These are phyloP conservation scores for Cicer arietinum DNA, from an alignment of 306 rosid genomes.

Conservation along the genomic window DNA sequence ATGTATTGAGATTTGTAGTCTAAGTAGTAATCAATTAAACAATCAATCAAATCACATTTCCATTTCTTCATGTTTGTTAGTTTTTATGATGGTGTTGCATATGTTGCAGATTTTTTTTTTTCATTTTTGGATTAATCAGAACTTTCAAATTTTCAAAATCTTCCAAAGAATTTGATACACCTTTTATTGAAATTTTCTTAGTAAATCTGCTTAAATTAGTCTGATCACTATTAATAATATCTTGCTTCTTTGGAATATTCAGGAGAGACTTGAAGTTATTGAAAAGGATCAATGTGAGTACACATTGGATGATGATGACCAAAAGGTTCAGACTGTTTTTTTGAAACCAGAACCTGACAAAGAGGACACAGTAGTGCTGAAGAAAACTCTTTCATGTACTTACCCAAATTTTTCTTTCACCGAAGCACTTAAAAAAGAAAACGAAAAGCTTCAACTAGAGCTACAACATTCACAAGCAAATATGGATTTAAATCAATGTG, in stretches of 20 bases:
- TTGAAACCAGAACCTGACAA: constrained; percentile 81
- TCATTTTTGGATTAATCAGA: background rate
- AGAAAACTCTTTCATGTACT: constrained; percentile 93
- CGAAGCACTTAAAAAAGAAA: constrained; percentile 83
- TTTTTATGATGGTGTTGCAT: constrained; percentile 2
- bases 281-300: constrained; percentile 91
- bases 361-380: constrained; percentile 65
- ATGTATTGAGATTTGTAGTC: background rate
- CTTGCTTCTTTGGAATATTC: constrained; percentile 41
- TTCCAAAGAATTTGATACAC: background rate
- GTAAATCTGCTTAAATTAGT: background rate
- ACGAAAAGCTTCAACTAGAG: constrained; percentile 90
- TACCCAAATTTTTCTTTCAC: constrained; percentile 82
- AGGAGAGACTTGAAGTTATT: constrained; percentile 93
- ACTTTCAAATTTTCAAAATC: constrained; percentile 20
- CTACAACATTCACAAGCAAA: constrained; percentile 79
- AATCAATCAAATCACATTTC: background rate
- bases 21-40: background rate
- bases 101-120: constrained; percentile 9
- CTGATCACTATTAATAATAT: background rate
- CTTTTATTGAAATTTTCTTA: constrained; percentile 27
- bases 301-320: constrained; percentile 90
- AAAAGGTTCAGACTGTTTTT: constrained; percentile 80
- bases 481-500: constrained; percentile 79
- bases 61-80: constrained; percentile 5